phyloP scores from a whole-genome alignment of 2,329 filamentous ascomycete species.

The Cladosporium halotolerans region DNA sequence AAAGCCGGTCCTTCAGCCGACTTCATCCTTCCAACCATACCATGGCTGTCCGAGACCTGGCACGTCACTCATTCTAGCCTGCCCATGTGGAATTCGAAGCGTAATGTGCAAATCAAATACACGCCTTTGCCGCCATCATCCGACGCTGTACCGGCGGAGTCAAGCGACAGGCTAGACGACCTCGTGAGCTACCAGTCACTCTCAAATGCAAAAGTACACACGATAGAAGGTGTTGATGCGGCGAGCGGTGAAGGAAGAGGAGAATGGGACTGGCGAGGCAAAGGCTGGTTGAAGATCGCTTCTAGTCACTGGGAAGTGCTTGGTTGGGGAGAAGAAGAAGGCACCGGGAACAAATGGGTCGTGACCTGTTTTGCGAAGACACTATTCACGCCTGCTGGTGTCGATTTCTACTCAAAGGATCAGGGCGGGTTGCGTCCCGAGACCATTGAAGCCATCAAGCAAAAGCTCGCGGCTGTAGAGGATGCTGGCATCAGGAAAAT shows the following conservation, averaged over 20 bases:
- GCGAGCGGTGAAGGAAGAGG: constrained; percentile 30
- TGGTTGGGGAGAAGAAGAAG: constrained; percentile 59
- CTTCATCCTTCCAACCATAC: constrained; percentile 44
- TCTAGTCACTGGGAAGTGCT: constrained; percentile 75
- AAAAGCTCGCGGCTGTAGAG: constrained; percentile 47
- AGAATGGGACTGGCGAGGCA: constrained; percentile 71
- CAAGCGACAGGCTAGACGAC: constrained; percentile 58
- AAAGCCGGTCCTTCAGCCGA: constrained; percentile 19
- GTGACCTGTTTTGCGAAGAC: constrained; percentile 83
- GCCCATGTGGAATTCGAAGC: constrained; percentile 71
- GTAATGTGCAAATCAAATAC: constrained; percentile 78
- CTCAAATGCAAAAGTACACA: constrained; percentile 46
- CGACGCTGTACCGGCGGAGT: constrained; percentile 26
- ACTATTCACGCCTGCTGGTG: constrained; percentile 72
- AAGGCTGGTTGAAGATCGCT: constrained; percentile 66
- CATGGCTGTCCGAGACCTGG: constrained; percentile 63
- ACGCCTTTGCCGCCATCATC: constrained; percentile 41
- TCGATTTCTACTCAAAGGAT: constrained; percentile 69
- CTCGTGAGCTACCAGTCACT: constrained; percentile 63
- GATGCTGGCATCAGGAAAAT: constrained; percentile 50
- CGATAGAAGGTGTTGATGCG: constrained; percentile 60
- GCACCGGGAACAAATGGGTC: constrained; percentile 51
- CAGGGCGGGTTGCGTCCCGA: constrained; percentile 53
- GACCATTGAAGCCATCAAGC: constrained; percentile 52
- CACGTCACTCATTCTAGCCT: constrained; percentile 69